Base-by-base conservation (phyloP, 2,329 filamentous ascomycete species). In the Colletotrichum sp. region DNA sequence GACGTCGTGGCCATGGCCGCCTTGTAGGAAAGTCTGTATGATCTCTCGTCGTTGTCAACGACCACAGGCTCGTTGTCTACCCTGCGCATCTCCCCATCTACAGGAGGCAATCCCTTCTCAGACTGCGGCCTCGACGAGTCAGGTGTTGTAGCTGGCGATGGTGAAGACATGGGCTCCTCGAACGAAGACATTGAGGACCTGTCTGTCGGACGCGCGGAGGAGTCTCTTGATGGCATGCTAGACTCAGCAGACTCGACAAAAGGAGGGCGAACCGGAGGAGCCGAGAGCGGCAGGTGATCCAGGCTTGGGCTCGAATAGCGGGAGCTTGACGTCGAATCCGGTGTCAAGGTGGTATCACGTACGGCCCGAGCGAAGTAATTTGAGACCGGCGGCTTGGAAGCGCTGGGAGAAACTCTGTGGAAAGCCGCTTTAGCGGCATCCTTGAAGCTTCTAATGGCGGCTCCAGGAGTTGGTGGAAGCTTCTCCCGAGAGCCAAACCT, bases 121-220 rank as follows among this genome's bases (percentile, higher is more conserved):
- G 84, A 86, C 62, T 85, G 82, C 1, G 85, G 83, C 15, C 84
- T 81, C 1, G 84, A 85, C 0, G 82, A 83, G 67, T 84, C 80
- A 1, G 84, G 85, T 6, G 85, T 86, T 68, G 83, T 83, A 21
- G 81, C 78, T 9, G 77, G 76, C 2, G 83, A 83, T 0, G 80
- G 69, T 8, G 83, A 82, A 21, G 81, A 82, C 15, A 83, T 38
- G 1, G 54, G 79, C 6, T 82, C 83, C 6, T 86, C 85, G 1
- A 82, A 84, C 65, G 81, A 82, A 6, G 83, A 84, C 27, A 73
- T 55, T 13, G 75, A 76, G 1, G 75, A 76, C 5, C 73, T 57
- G 4, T 75, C 58, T 4, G 73, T 76, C 3, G 71, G 73, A 18
- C 74, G 70, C 18, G 67, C 68, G 15, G 74, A 75, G 1, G 72